Evolutionary conservation across 805 yeast species (phyloP).

Genomic region (Lipomyces spencermartinsiae): DNA sequence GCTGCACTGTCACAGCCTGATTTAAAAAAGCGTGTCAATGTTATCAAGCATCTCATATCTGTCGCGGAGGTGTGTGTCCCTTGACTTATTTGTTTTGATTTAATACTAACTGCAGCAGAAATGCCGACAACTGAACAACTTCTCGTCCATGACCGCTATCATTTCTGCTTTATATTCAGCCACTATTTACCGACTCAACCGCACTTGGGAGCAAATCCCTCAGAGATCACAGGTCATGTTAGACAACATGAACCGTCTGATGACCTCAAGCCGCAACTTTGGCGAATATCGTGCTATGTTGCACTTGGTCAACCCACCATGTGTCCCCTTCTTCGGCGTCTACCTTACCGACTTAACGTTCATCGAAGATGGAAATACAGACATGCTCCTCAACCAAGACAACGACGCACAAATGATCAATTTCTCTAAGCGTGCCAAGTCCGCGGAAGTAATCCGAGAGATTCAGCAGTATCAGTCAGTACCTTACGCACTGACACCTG

Average conservation of each 20-base stretch:
- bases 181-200: slow-evolving; percentile 80
- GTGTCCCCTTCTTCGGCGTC: slow-evolving; percentile 93
- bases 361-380: slow-evolving; percentile 87
- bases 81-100: neutral
- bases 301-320: slow-evolving; percentile 73
- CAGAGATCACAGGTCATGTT: slow-evolving; percentile 56
- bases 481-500: slow-evolving; percentile 67
- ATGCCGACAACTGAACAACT: slow-evolving; percentile 77
- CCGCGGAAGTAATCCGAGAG: slow-evolving; percentile 75
- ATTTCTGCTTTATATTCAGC: slow-evolving; percentile 87
- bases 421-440: slow-evolving; percentile 75
- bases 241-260: slow-evolving; percentile 74
- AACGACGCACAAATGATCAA: slow-evolving; percentile 59
- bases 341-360: slow-evolving; percentile 88
- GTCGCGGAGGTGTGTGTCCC: slow-evolving; percentile 65
- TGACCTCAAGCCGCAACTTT: slow-evolving; percentile 91
- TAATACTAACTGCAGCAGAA: slow-evolving; percentile 38
- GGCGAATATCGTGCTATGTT: slow-evolving; percentile 83
- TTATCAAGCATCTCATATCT: slow-evolving; percentile 73
- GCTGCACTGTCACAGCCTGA: slow-evolving; percentile 72
- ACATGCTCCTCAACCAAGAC: slow-evolving; percentile 44
- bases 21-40: slow-evolving; percentile 67
- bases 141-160: slow-evolving; percentile 91
- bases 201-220: slow-evolving; percentile 80
- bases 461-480: slow-evolving; percentile 71